A percentile compares a stretch with the other conserved stretches of the same genome.
phyloP scores from a whole-genome alignment of 129 eudicot species.

The Flaveria bidentis region DNA sequence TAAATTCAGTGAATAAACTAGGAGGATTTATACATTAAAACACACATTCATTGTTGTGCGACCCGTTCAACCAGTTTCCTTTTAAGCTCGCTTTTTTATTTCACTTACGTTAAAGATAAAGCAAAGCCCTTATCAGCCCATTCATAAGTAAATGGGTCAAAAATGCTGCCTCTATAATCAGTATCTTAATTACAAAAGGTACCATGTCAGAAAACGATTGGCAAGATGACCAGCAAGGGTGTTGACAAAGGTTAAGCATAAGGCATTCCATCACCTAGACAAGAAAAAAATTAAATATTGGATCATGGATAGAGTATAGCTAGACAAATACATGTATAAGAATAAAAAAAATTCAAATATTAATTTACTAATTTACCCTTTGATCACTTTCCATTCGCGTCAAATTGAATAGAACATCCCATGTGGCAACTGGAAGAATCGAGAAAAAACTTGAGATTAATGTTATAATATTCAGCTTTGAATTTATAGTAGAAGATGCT shows the following conservation, averaged over 20 bases:
- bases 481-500: conserved; percentile 40
- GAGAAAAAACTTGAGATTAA: conserved; percentile 64
- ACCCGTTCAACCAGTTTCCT: neutral
- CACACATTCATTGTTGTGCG: neutral
- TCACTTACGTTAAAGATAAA: neutral
- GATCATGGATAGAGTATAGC: conserved; percentile 1
- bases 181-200: conserved; percentile 25
- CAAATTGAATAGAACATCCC: conserved; percentile 73
- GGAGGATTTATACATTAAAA: neutral
- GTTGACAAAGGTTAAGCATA: conserved; percentile 66
- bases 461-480: conserved; percentile 57
- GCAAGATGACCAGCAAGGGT: conserved; percentile 80
- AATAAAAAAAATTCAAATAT: neutral
- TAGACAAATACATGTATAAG: conserved; percentile 8
- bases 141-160: conserved; percentile 15
- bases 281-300: neutral
- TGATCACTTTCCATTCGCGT: conserved; percentile 61
- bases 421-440: conserved; percentile 69
- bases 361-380: conserved; percentile 41
- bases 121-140: conserved; percentile 4
- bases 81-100: neutral
- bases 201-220: conserved; percentile 69
- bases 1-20: neutral
- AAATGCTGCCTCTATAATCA: neutral
- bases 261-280: conserved; percentile 57